phyloP scores from a whole-genome alignment of 192 early-diverging fungal genomes.

The Coemansia sp. region DNA sequence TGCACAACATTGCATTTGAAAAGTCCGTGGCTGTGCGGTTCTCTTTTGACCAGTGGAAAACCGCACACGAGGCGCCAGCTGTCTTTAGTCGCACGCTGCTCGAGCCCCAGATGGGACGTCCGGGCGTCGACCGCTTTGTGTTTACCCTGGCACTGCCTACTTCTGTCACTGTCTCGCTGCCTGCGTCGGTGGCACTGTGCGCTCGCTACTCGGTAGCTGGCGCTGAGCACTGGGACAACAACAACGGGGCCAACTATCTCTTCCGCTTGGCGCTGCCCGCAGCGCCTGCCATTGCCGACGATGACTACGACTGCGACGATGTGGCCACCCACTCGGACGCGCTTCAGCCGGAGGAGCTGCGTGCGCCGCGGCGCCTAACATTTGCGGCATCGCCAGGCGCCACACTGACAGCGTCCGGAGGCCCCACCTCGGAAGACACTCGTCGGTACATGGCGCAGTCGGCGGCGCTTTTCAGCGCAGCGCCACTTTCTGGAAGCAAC shows the following conservation, averaged over 20 bases:
- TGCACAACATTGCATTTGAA: slow-evolving; percentile 83
- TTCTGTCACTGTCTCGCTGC: slow-evolving; percentile 30
- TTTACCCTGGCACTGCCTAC: slow-evolving; percentile 62
- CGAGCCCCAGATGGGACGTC: slow-evolving; percentile 29
- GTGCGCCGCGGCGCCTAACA: slow-evolving; percentile 28
- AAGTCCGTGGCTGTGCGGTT: slow-evolving; percentile 79
- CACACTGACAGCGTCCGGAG: not conserved
- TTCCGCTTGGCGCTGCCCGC: slow-evolving; percentile 48
- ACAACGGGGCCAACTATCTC: slow-evolving; percentile 81
- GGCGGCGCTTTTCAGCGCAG: slow-evolving; percentile 36
- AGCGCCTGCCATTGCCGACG: slow-evolving; percentile 41
- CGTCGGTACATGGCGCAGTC: slow-evolving; percentile 52
- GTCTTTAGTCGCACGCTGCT: slow-evolving; percentile 59
- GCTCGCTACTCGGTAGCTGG: slow-evolving; percentile 69
- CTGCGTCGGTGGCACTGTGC: slow-evolving; percentile 58
- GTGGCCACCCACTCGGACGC: not conserved
- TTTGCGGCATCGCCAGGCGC: slow-evolving; percentile 15
- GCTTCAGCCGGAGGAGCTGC: slow-evolving; percentile 8
- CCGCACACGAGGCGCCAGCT: slow-evolving; percentile 64
- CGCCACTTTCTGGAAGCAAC: too few species aligned
- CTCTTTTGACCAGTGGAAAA: slow-evolving; percentile 79
- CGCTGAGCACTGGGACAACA: slow-evolving; percentile 91
- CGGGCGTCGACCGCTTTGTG: slow-evolving; percentile 67
- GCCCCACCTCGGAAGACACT: slow-evolving; percentile 34
- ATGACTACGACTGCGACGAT: slow-evolving; percentile 28